Evolutionary conservation across 139 green algal genomes (phyloP).

Genomic region (Chlorella sorokiniana): DNA sequence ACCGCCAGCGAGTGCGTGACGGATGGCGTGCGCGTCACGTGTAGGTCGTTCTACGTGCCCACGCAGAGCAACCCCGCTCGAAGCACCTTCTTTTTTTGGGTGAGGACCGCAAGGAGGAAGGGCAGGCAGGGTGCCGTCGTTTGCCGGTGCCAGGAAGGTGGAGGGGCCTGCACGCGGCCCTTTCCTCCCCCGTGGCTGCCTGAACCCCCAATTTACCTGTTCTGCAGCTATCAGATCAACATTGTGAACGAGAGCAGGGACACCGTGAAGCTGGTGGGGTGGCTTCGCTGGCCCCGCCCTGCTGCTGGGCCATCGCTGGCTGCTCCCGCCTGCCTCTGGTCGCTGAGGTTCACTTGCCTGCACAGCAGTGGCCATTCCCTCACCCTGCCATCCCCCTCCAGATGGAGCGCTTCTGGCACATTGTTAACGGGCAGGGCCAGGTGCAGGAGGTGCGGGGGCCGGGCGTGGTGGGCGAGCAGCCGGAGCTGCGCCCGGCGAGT

Average conservation of each 20-base stretch:
- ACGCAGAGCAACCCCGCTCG: not conserved
- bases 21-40: constrained; percentile 33
- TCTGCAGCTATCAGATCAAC: constrained; percentile 29
- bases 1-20: constrained; percentile 21
- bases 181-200: no score
- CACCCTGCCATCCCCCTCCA: no score
- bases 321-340: not conserved
- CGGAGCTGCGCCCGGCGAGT: constrained; percentile 68
- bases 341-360: not conserved
- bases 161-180: no score
- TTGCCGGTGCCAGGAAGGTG: no score
- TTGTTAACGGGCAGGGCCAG: constrained; percentile 21
- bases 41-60: constrained; percentile 29
- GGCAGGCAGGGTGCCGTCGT: no score
- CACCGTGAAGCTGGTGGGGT: constrained; percentile 40
- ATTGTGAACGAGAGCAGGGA: constrained; percentile 30
- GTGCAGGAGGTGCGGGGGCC: constrained; percentile 56
- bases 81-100: constrained; percentile 28
- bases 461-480: constrained; percentile 83
- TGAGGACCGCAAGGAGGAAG: not conserved
- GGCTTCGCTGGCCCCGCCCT: not conserved
- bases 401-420: constrained; percentile 12
- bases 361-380: not conserved
- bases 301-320: not conserved
- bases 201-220: not conserved